phyloP scores from a whole-genome alignment of 345 rosid species.

The Acer negundo region DNA sequence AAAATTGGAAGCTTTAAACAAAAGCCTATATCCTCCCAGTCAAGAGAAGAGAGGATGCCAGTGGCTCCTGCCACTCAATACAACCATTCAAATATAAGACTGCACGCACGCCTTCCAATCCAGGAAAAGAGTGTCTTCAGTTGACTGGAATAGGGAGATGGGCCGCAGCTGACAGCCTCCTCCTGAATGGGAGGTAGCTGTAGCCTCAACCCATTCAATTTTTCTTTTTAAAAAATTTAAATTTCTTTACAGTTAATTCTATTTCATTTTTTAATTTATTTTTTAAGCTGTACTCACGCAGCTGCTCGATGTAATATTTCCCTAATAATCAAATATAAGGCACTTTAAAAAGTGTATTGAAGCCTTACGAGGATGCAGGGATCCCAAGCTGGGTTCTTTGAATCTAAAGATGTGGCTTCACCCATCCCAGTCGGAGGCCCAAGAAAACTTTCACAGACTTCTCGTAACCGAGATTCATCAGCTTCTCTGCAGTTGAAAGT shows the following conservation, averaged over 20 bases:
- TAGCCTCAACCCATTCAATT: no score
- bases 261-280: no score
- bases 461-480: conserved; percentile 92
- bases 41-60: no score
- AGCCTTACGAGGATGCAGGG: conserved; percentile 81
- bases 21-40: no score
- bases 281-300: background rate
- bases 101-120: background rate
- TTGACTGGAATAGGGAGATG: background rate
- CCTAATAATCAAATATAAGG: background rate
- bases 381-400: conserved; percentile 71
- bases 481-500: conserved; percentile 68
- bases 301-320: background rate
- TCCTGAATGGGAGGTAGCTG: no score
- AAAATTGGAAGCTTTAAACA: no score
- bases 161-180: background rate
- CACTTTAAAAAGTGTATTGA: background rate
- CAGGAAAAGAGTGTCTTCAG: background rate
- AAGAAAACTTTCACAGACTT: conserved; percentile 91
- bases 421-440: conserved; percentile 97
- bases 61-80: background rate
- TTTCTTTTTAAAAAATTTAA: no score
- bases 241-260: no score
- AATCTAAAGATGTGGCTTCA: conserved; percentile 51
- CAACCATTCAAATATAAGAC: background rate